A percentile compares a stretch with the other conserved stretches of the same genome.
Evolutionary conservation across 2,329 filamentous ascomycete species (phyloP).

Genomic region (Chaetothyriales sp.): DNA sequence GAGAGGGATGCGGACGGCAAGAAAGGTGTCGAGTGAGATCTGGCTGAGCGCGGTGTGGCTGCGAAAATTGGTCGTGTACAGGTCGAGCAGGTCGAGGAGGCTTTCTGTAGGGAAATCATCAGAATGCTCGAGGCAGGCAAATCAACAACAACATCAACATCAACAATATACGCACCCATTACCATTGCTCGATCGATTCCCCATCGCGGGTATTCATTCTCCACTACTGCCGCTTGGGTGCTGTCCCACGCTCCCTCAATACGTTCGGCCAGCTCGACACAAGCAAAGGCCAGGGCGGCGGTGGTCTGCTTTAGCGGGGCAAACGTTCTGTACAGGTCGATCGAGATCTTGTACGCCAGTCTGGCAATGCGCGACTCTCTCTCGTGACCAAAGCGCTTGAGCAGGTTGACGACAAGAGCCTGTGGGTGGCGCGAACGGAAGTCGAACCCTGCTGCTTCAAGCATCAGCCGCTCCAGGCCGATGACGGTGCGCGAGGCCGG

Average conservation of each 20-base stretch:
- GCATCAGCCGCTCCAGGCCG: conserved; percentile 76
- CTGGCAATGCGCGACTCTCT: conserved; percentile 41
- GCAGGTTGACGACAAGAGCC: conserved; percentile 66
- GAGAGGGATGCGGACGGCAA: conserved; percentile 70
- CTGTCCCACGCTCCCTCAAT: conserved; percentile 30
- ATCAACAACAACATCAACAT: too few species aligned
- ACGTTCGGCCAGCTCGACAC: conserved; percentile 64
- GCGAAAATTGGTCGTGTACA: conserved; percentile 73
- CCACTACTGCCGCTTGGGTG: conserved; percentile 30
- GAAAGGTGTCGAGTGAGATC: conserved; percentile 62
- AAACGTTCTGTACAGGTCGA: conserved; percentile 87
- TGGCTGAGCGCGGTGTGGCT: conserved; percentile 55
- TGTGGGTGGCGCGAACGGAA: conserved; percentile 83
- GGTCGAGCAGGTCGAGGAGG: conserved; percentile 74
- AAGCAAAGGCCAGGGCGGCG: conserved; percentile 67
- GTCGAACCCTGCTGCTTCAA: conserved; percentile 86
- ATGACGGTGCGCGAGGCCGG: conserved; percentile 64
- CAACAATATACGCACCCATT: conserved; percentile 26
- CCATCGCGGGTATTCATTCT: conserved; percentile 36
- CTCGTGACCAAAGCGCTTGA: conserved; percentile 42
- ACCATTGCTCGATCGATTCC: conserved; percentile 32
- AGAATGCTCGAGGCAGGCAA: too few species aligned
- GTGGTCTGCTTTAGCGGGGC: conserved; percentile 80
- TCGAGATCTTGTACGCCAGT: conserved; percentile 64
- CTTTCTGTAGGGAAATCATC: conserved; percentile 48